Evolutionary conservation across 2,329 filamentous ascomycete species (phyloP).

Genomic region (Penicillium sp.): DNA sequence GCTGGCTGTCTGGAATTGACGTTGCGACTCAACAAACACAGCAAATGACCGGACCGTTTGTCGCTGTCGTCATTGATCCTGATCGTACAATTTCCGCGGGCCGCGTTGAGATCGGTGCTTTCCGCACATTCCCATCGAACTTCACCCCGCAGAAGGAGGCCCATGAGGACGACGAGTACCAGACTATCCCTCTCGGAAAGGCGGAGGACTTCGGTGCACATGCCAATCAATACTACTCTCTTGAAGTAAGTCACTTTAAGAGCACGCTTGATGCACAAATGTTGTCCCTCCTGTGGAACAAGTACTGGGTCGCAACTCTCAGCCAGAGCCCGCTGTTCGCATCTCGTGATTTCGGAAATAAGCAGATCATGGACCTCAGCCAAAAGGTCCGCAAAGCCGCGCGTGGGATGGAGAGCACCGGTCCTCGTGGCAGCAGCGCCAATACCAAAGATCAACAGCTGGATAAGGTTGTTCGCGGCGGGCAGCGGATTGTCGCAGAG

Average conservation of each 20-base stretch:
- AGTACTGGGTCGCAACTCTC: slow-evolving; percentile 92
- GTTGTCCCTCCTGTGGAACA: slow-evolving; percentile 91
- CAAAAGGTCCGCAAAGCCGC: slow-evolving; percentile 73
- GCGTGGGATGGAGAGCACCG: slow-evolving; percentile 37
- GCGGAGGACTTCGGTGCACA: slow-evolving; percentile 95
- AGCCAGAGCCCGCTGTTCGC: slow-evolving; percentile 86
- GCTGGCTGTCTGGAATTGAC: slow-evolving; percentile 96
- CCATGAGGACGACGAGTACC: slow-evolving; percentile 47
- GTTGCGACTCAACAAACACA: slow-evolving; percentile 84
- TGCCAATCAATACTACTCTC: slow-evolving; percentile 81
- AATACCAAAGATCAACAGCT: slow-evolving; percentile 46
- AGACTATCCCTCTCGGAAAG: slow-evolving; percentile 79
- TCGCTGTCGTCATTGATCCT: slow-evolving; percentile 94
- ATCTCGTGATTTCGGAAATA: slow-evolving; percentile 88
- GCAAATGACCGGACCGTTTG: slow-evolving; percentile 88
- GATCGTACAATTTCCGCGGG: slow-evolving; percentile 92
- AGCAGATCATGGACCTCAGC: slow-evolving; percentile 85
- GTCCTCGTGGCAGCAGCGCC: slow-evolving; percentile 29
- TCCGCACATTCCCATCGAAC: slow-evolving; percentile 80
- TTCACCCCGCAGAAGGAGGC: slow-evolving; percentile 60
- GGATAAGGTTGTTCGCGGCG: slow-evolving; percentile 56
- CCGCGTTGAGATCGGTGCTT: slow-evolving; percentile 96
- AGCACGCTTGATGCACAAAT: slow-evolving; percentile 84
- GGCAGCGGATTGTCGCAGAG: slow-evolving; percentile 58
- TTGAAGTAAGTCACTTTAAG: slow-evolving; percentile 93